A percentile compares a stretch with the other conserved stretches of the same genome.
Conservation (phyloP, 805 yeast genomes). For the Candida taoyuanica region DNA sequence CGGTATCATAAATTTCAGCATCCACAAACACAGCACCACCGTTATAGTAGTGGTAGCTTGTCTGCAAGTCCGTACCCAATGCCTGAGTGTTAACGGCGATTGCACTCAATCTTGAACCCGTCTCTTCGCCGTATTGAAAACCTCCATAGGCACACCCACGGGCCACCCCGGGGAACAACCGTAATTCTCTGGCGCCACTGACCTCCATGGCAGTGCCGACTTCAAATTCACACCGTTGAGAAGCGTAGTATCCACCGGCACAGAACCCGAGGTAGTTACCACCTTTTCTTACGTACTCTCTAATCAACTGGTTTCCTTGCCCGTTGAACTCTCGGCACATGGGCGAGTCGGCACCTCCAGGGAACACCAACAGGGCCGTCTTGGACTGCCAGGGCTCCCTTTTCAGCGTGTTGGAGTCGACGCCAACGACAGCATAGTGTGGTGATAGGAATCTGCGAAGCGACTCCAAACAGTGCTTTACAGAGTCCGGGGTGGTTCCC, state of each 20-base stretch:
- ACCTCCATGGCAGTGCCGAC: conserved; percentile 73
- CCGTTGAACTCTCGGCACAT: conserved; percentile 72
- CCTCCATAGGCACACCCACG: conserved; percentile 82
- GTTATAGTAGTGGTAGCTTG: conserved; percentile 54
- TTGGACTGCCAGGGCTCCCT: conserved; percentile 87
- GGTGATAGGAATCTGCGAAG: conserved; percentile 76
- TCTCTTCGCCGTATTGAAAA: conserved; percentile 70
- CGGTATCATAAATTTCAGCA: conserved; percentile 55
- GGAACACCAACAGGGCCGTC: conserved; percentile 76
- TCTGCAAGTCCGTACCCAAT: conserved; percentile 27
- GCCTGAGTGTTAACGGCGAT: conserved; percentile 36
- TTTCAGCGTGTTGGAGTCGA: conserved; percentile 54
- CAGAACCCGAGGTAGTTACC: conserved; percentile 87
- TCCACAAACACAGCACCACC: conserved; percentile 89
- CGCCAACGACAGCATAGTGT: conserved; percentile 76
- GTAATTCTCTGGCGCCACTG: conserved; percentile 77
- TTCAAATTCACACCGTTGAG: conserved; percentile 76
- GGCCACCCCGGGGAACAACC: conserved; percentile 75
- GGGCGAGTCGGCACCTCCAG: conserved; percentile 97
- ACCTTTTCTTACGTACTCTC: conserved; percentile 65
- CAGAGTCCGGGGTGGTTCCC: conserved; percentile 85
- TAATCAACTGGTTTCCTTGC: conserved; percentile 54
- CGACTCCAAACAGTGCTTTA: conserved; percentile 76
- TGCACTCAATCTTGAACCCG: conserved; percentile 63
- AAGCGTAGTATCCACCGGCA: conserved; percentile 90